Conservation (phyloP, 2,329 filamentous ascomycete species). For the Stagonosporopsis cucurbitacearum region DNA sequence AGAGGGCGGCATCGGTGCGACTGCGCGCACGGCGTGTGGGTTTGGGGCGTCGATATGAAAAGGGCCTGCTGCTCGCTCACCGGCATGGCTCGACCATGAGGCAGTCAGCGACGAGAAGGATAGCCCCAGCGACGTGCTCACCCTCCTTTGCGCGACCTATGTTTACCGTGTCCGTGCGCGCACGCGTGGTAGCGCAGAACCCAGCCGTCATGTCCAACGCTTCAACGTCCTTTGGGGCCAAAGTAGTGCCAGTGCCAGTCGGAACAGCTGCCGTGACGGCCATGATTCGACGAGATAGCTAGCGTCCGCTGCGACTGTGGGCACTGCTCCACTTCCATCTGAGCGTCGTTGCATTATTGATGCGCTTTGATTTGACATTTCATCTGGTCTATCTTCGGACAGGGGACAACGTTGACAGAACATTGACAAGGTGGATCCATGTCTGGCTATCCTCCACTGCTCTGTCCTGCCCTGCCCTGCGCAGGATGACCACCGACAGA, state of each 20-base stretch:
- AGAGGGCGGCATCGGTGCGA: slow-evolving; percentile 33
- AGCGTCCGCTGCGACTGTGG: background rate
- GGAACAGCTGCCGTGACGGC: slow-evolving; percentile 9
- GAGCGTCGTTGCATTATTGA: background rate
- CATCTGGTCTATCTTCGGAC: background rate
- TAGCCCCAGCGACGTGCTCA: background rate
- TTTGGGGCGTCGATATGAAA: slow-evolving; percentile 27
- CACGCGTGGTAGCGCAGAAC: background rate
- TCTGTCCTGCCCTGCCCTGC: too few species aligned
- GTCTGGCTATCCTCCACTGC: slow-evolving; percentile 10
- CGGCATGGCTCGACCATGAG: slow-evolving; percentile 31
- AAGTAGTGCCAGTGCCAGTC: slow-evolving; percentile 8
- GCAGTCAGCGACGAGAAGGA: slow-evolving; percentile 14
- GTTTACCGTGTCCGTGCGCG: too few species aligned
- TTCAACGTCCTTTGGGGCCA: slow-evolving; percentile 2
- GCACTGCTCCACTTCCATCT: background rate
- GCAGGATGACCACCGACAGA: background rate
- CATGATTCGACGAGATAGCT: background rate
- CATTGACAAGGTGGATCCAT: background rate
- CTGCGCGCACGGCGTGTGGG: slow-evolving; percentile 24
- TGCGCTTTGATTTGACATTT: background rate
- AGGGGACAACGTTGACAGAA: slow-evolving; percentile 1
- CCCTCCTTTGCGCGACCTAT: slow-evolving; percentile 17
- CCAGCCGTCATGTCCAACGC: slow-evolving; percentile 7
- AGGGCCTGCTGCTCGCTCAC: slow-evolving; percentile 22